Evolutionary conservation across 2,329 filamentous ascomycete genomes (phyloP).

Genomic region (Corniculantispora saksenae): DNA sequence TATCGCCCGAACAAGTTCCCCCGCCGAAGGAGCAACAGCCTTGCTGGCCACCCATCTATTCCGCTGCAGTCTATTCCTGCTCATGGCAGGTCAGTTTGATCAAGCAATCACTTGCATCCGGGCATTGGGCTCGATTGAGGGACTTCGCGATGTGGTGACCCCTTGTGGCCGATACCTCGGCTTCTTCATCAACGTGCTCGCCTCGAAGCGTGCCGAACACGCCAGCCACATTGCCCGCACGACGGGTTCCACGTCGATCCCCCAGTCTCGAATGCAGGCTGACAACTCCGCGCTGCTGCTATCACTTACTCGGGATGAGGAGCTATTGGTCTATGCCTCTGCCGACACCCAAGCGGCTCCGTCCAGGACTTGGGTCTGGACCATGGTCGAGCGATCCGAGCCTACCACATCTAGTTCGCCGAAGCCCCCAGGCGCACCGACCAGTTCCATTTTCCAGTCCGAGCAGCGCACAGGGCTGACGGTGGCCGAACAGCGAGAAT

Average conservation of each 20-base stretch:
- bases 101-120: conserved; percentile 73
- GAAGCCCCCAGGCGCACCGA: conserved; percentile 27
- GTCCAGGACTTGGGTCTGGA: conserved; percentile 83
- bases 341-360: conserved; percentile 81
- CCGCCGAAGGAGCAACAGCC: conserved; percentile 67
- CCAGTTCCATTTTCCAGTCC: conserved; percentile 44
- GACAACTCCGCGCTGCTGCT: conserved; percentile 35
- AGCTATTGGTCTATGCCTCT: conserved; percentile 82
- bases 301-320: conserved; percentile 66
- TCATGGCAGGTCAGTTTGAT: conserved; percentile 72
- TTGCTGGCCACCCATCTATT: conserved; percentile 83
- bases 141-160: conserved; percentile 69
- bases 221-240: conserved; percentile 38
- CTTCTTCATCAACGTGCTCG: conserved; percentile 74
- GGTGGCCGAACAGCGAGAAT: conserved; percentile 62
- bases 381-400: conserved; percentile 53
- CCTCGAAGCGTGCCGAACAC: conserved; percentile 54
- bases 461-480: conserved; percentile 54
- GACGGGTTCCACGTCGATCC: conserved; percentile 30
- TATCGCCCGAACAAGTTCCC: conserved; percentile 64
- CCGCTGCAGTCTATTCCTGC: conserved; percentile 78
- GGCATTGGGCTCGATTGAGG: conserved; percentile 68
- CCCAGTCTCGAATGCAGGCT: conserved; percentile 34
- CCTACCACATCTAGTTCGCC: conserved; percentile 24
- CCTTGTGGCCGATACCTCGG: conserved; percentile 79